A percentile compares a stretch with the other conserved stretches of the same genome.
phyloP scores from a whole-genome alignment of 352 stramenopile species.

The Phytophthora brassicae region DNA sequence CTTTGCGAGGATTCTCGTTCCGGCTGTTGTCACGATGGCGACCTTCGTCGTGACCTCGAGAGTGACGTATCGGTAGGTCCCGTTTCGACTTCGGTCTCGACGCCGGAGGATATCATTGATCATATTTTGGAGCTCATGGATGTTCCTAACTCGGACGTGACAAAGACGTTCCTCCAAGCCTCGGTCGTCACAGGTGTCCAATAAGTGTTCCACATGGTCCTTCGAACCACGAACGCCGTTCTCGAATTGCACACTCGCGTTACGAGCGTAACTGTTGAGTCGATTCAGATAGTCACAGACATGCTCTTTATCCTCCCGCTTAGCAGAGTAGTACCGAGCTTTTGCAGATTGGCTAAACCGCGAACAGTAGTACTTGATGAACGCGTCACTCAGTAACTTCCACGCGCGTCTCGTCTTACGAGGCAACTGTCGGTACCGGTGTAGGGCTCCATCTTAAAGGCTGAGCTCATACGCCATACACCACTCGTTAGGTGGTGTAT shows the following conservation, averaged over 20 bases:
- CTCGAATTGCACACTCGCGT: no score
- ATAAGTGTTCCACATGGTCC: not conserved
- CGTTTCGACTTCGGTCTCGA: not conserved
- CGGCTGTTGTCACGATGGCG: no score
- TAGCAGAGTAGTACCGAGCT: no score
- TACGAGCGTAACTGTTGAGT: no score
- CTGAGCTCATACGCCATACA: not conserved
- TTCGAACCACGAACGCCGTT: not conserved
- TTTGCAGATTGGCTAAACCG: slow-evolving; percentile 3
- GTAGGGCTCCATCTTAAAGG: no score
- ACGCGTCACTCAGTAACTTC: not conserved
- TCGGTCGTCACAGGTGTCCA: no score
- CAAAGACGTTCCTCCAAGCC: not conserved
- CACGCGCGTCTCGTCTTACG: not conserved
- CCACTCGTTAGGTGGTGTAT: not conserved
- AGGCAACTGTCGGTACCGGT: no score
- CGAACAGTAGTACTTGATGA: slow-evolving; percentile 3
- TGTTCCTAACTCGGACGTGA: not conserved
- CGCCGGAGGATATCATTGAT: no score
- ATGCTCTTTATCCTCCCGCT: not conserved
- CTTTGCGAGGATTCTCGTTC: no score
- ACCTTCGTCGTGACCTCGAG: no score
- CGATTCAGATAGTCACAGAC: slow-evolving; percentile 5
- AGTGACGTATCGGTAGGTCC: no score
- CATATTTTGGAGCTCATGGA: not conserved